Evolutionary conservation across 768 basidiomycete genomes (phyloP), one percentile per base, ranked within the genome.

Genomic region (Termitomyces heimii): DNA sequence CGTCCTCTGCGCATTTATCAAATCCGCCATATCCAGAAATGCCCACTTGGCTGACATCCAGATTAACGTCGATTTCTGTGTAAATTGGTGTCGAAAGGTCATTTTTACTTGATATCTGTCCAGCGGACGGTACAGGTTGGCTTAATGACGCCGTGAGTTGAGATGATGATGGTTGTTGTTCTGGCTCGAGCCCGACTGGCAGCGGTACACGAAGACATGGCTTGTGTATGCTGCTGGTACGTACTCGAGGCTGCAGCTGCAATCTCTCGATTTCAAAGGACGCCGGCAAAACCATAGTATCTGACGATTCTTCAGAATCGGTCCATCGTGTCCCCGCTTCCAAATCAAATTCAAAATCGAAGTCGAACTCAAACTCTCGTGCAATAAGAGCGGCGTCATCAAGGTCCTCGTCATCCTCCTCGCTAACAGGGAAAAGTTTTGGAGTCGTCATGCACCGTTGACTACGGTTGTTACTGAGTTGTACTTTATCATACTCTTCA

Each of bases 371-470:
- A 24, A 74, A 65, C 46, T 72, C 71, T 46, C 63, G 62, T n/a
- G 59, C 61, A 37, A 59, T 62, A 31, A 62, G 64, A 18, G 66
- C 49, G 18, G 53, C 58, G 37, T 67, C 67, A 16, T 68, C 67
- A 20, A 68, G 67, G 12, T 57, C 56, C n/a, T 66, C 61, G 3
- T 37, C 50, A 5, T 59, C 70, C 54, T 72, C 72, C 54, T 78
- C 78, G 48, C 66, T 73, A 22, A 79, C 77, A 12, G 77, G 74
- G 64, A 77, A 75, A 39, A 78, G 59, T 57, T 63, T 63, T 8
- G 65, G 35, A 10, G 53, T 59, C 20, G 66, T 65, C 34, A 43
- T 56, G 18, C 56, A 58, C 26, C 58, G 54, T 63, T 64, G 50
- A 8, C 32, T 46, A 24, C 62, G 60, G 34, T 48, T 61, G 29